Conservation (phyloP, 2,329 filamentous ascomycete species). For the Penicillium sp. region DNA sequence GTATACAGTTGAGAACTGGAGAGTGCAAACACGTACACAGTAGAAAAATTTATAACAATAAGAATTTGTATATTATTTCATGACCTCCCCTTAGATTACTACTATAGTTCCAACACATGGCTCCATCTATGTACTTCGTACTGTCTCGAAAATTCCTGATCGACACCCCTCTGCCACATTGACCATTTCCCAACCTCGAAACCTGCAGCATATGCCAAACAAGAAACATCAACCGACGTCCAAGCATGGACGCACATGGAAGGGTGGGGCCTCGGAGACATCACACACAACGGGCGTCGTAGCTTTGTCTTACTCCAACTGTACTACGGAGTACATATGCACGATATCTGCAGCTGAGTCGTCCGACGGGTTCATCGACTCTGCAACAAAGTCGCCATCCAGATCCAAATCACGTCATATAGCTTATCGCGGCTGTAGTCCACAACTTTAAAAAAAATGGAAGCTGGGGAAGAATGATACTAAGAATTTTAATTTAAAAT, state of each 20-base stretch:
- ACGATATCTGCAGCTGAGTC: conserved; percentile 7
- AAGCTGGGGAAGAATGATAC: not conserved
- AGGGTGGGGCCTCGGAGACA: not conserved
- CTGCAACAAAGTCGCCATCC: conserved; percentile 34
- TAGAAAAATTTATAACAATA: not conserved
- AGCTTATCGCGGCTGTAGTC: conserved; percentile 33
- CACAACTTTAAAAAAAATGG: conserved; percentile 16
- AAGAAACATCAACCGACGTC: not conserved
- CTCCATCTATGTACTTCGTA: too few relatives aligned
- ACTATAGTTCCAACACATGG: not conserved
- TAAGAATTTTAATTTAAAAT: not conserved
- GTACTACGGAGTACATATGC: not conserved
- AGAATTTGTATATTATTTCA: not conserved
- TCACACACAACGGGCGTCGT: conserved; percentile 4
- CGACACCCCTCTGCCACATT: not conserved
- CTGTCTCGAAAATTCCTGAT: not conserved
- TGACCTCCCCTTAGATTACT: not conserved
- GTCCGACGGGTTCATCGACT: conserved; percentile 1
- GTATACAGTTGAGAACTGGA: not conserved
- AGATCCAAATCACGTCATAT: conserved; percentile 45
- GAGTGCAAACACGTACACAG: not conserved
- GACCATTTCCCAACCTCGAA: not conserved
- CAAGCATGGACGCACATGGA: not conserved
- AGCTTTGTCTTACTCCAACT: not conserved
- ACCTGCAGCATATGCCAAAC: not conserved